Evolutionary conservation across 306 rosid species (phyloP).

Genomic region (Quercus agrifolia): DNA sequence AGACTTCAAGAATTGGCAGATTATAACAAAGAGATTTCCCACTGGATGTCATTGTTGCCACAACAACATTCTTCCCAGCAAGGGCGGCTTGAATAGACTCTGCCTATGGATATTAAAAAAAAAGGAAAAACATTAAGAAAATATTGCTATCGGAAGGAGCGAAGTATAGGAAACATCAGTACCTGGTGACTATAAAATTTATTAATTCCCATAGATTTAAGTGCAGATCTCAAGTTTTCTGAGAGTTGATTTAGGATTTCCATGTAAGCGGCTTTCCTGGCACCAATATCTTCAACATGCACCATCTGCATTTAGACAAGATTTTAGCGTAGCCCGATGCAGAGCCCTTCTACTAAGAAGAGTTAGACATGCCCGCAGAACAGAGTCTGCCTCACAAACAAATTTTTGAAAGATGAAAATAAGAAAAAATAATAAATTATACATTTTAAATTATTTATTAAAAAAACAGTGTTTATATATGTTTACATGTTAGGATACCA

Average conservation of each 20-base stretch:
- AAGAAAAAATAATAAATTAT: neutral
- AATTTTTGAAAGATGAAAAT: neutral
- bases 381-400: neutral
- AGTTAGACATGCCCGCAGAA: slow-evolving; percentile 5
- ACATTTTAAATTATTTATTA: neutral
- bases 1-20: slow-evolving; percentile 66
- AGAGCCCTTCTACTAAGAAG: neutral
- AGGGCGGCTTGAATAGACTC: slow-evolving; percentile 75
- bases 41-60: slow-evolving; percentile 94
- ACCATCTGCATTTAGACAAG: slow-evolving; percentile 56
- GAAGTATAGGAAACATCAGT: slow-evolving; percentile 24
- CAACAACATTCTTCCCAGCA: slow-evolving; percentile 66
- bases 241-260: slow-evolving; percentile 63
- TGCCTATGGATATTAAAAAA: slow-evolving; percentile 39
- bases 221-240: slow-evolving; percentile 54
- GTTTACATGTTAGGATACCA: slow-evolving; percentile 8
- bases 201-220: slow-evolving; percentile 57
- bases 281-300: slow-evolving; percentile 71
- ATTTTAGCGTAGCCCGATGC: slow-evolving; percentile 20
- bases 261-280: slow-evolving; percentile 51
- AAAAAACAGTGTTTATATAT: slow-evolving; percentile 4
- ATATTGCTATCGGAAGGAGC: slow-evolving; percentile 8
- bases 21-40: slow-evolving; percentile 95
- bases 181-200: slow-evolving; percentile 91
- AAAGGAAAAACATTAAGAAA: slow-evolving; percentile 19